Base-by-base conservation (phyloP, 139 green algal species). In the Coelastrella sp. region DNA sequence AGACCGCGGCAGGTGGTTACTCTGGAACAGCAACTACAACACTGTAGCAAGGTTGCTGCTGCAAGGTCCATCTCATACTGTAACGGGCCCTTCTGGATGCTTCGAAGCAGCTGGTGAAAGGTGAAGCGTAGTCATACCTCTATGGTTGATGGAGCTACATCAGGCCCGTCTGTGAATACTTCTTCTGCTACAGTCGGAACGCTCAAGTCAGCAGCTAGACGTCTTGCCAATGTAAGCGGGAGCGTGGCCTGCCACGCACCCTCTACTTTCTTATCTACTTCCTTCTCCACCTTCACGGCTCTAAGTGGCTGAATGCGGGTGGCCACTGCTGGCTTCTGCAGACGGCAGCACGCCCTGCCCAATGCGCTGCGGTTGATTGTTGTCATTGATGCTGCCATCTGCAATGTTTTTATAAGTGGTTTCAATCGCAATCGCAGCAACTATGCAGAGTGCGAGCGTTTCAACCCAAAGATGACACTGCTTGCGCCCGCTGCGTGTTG, bases 121-220 rank as follows among this genome's bases (percentile, higher is more conserved):
- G 0, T 20, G 13, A 71, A 11, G 0, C 64, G 64, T 71, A 20
- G 3, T 61, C 61, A 17, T 71, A 94, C 93, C 91, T 95, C 85
- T 75, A 94, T 82, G 4, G 93, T 95, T 59, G 85, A 87, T 5
- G 92, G 83, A 13, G 78, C 79, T 13, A 90, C 86, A 64, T 95
- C 92, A 6, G 91, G 86, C 4, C 80, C 89, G n/a, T 94, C 89
- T 56, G 86, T 87, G 56, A 91, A 94, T 54, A 92, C 86, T 17
- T 92, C 90, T 17, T 93, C 90, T 23, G 88, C 80, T 89, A 60
- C 73, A 77, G 74, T 68, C 22, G 32, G 58, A 59, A 47, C 66
- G 58, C 68, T 6, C 59, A 79, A 23, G 65, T 47, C 60, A 86
- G 32, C 17, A 19, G 23, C 16, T 20, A 75, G 59, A 20, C 11